Percentiles rank a stretch among this genome's conserved stretches.
Evolutionary conservation across 73 alveolate genomes (phyloP).

Genomic region (Paramecium biaurelia): DNA sequence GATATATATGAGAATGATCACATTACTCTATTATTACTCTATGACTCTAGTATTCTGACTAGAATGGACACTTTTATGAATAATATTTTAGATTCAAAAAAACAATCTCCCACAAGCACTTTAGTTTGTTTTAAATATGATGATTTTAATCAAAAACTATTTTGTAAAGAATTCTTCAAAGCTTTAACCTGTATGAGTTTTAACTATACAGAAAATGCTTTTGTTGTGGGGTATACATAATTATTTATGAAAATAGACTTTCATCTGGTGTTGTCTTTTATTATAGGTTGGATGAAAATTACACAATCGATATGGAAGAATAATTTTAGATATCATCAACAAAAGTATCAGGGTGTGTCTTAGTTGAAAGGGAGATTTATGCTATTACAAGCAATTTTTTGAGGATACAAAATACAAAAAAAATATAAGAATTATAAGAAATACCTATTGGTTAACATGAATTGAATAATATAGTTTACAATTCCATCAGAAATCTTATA

Average conservation of each 20-base stretch:
- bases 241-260: background rate
- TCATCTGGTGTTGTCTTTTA: background rate
- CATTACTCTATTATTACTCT: background rate
- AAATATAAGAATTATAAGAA: background rate
- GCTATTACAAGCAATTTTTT: background rate
- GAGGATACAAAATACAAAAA: background rate
- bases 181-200: background rate
- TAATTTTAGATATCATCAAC: background rate
- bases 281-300: background rate
- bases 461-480: background rate
- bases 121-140: background rate
- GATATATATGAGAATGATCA: background rate
- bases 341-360: background rate
- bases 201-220: background rate
- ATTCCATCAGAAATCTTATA: background rate
- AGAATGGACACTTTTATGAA: background rate
- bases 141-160: background rate
- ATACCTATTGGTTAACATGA: background rate
- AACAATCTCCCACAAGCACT: background rate
- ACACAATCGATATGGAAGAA: background rate
- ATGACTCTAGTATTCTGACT: background rate
- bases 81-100: background rate
- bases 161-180: background rate
- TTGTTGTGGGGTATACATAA: background rate
- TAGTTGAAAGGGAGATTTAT: background rate